phyloP scores from a whole-genome alignment of 441 rosid species.

The Caryocar brasiliense region DNA sequence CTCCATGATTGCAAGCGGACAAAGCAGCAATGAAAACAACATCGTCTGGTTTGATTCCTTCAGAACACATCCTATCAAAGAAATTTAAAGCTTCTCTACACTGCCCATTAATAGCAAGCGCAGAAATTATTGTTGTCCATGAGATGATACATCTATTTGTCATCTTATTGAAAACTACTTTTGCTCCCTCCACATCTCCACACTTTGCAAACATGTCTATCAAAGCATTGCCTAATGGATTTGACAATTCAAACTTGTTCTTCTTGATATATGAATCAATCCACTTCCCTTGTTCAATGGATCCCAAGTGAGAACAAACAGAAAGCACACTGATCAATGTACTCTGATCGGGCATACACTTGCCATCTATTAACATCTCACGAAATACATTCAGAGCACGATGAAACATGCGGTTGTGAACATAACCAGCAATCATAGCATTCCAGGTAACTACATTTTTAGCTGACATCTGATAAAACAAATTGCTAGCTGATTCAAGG shows the following conservation, averaged over 20 bases:
- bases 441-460: slow-evolving; percentile 24
- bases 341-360: slow-evolving; percentile 18
- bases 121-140: slow-evolving; percentile 29
- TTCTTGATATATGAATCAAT: slow-evolving; percentile 16
- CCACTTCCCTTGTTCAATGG: slow-evolving; percentile 23
- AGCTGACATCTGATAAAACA: slow-evolving; percentile 20
- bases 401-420: slow-evolving; percentile 23
- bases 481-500: slow-evolving; percentile 16
- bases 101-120: slow-evolving; percentile 24
- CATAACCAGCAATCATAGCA: slow-evolving; percentile 33
- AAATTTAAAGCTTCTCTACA: slow-evolving; percentile 17
- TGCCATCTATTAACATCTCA: slow-evolving; percentile 15
- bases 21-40: slow-evolving; percentile 19
- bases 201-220: slow-evolving; percentile 26
- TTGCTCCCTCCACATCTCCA: slow-evolving; percentile 19
- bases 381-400: slow-evolving; percentile 21
- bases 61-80: slow-evolving; percentile 20
- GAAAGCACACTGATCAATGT: slow-evolving; percentile 20
- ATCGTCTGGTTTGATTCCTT: slow-evolving; percentile 19
- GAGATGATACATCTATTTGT: slow-evolving; percentile 21
- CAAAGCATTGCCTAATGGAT: slow-evolving; percentile 19
- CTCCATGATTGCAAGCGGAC: slow-evolving; percentile 30
- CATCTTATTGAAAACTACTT: slow-evolving; percentile 18
- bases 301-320: slow-evolving; percentile 24
- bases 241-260: slow-evolving; percentile 13